Base-by-base conservation (phyloP, 345 rosid genomes). In the Microcos paniculata region DNA sequence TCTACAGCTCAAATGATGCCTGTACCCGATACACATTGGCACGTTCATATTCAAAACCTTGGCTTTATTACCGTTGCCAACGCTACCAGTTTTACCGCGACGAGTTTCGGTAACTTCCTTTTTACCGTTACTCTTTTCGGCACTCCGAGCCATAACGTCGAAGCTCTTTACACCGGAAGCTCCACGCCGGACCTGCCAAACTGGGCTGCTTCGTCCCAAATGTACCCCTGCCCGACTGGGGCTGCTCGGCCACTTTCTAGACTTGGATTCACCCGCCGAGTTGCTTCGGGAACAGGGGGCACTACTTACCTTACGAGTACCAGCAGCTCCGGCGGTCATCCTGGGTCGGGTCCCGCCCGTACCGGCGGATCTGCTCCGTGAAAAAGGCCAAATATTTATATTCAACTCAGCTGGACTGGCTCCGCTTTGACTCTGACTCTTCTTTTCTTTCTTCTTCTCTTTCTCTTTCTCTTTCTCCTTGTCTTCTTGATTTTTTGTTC, bases 201-300 rank as follows among this genome's bases (percentile, higher is more conserved):
- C 89, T 0, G 97, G 98, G 73, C 91, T 90, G 83, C 84, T 89
- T 81, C 97, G 92, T 40, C 92, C 91, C 78, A 91, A 30, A 79
- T 89, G 91, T 46, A 93, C 84, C 12, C 94, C 92, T 28, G 82
- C 70, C 49, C 92, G 87, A 70, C 88, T 83, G 24, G 98, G 93
- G 57, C 93, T 87, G 66, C 75, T 76, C 1, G 91, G 92, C 94
- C 93, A 93, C 82, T 89, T 90, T 80, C 82, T 78, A 18, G 82
- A 80, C 64, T 83, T 83, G 11, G 78, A 78, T 61, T 80, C 84
- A 8, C 98, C 93, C 0, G 90, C 80, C 0, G 98, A 90, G 75
- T 91, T 91, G 71, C 93, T 90, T 59, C 97, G 77, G 0, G 97
- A 93, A 75, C 97, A 93, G n/a, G 97, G 92, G 11, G 94, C 93